Base-by-base conservation (phyloP, 805 yeast genomes). In the Candida khao-thaluensis region DNA sequence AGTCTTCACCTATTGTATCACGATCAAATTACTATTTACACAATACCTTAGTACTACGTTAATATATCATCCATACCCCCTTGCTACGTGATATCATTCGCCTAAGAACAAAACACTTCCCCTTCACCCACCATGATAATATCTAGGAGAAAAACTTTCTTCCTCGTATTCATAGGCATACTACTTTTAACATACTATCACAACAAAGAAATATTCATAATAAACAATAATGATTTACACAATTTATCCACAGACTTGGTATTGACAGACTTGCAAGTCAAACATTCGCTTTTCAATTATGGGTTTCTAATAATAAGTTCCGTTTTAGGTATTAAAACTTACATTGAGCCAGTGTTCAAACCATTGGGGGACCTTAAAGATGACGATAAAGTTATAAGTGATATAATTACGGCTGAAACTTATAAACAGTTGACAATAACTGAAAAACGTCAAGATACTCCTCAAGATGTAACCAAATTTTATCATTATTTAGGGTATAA, bases 401-500 rank as follows among this genome's bases (percentile, higher is more conserved):
- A 35, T 28, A 18, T 35, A 35, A 11, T 35, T 6, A 29, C 15
- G 8, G 16, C 9, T 17, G 26, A 37, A 12, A 23, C 7, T 2
- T 33, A 33, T 12, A 33, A 33, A 16, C 27, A 23, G 12, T 21
- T 31, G 14, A 31, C 20, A 3, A 15, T 22, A n/a, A 21, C 27
- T 12, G 35, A 12, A 12, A 31, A 31, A 22, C 24, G 35, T 14
- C 26, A 31, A 18, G 11, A 30, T 9, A 18, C 8, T 9, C 33
- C 7, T 18, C 23, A 30, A 18, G 17, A 30, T 11, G 14, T 25
- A 12, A 21, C 26, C 4, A 17, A 31, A n/a, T 31, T 22, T 16
- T 36, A 8, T 20, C 3, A 23, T 14, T 32, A 33, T 22, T n/a
- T 38, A 14, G 37, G 37, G 6, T 20, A 33, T 17, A 26, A 33